Conservation (phyloP, 495 filamentous ascomycete species). For the Aspergillus nidulans region DNA sequence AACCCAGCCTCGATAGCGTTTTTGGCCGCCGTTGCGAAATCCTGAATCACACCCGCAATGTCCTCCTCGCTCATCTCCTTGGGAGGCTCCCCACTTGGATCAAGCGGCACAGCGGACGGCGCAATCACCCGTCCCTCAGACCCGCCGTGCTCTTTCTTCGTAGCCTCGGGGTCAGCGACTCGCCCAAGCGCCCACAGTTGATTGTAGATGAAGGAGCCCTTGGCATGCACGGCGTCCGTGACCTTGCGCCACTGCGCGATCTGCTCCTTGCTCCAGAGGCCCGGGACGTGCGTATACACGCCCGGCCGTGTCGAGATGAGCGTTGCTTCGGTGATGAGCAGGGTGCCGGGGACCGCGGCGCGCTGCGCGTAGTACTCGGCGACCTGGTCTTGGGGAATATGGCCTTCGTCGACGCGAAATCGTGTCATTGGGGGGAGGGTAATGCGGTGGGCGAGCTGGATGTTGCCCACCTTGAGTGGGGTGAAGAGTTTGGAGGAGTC, state of each 20-base stretch:
- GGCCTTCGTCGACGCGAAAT: constrained; percentile 34
- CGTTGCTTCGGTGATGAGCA: constrained; percentile 58
- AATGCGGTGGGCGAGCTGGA: constrained; percentile 44
- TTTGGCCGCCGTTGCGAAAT: constrained; percentile 56
- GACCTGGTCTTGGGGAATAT: constrained; percentile 33
- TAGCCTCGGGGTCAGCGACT: constrained; percentile 37
- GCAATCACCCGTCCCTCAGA: constrained; percentile 6
- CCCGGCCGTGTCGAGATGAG: constrained; percentile 51
- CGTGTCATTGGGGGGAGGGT: constrained; percentile 51
- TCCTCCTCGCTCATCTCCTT: constrained; percentile 50
- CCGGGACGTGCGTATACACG: constrained; percentile 53
- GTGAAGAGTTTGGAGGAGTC: constrained; percentile 39
- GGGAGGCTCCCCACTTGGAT: constrained; percentile 29
- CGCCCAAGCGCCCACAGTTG: constrained; percentile 60
- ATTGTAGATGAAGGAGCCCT: constrained; percentile 47
- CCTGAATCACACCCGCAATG: constrained; percentile 50
- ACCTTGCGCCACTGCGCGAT: constrained; percentile 46
- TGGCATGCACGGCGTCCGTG: constrained; percentile 47
- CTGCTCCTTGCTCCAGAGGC: constrained; percentile 58
- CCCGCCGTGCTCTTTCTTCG: constrained; percentile 23
- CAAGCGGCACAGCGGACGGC: constrained; percentile 40
- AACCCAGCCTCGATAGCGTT: constrained; percentile 67
- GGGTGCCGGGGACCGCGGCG: constrained; percentile 42
- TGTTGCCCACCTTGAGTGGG: constrained; percentile 41
- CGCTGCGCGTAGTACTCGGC: constrained; percentile 52